These are phyloP conservation scores for Yarrowia sp. DNA, from an alignment of 805 yeast genomes.

Conservation along the genomic window DNA sequence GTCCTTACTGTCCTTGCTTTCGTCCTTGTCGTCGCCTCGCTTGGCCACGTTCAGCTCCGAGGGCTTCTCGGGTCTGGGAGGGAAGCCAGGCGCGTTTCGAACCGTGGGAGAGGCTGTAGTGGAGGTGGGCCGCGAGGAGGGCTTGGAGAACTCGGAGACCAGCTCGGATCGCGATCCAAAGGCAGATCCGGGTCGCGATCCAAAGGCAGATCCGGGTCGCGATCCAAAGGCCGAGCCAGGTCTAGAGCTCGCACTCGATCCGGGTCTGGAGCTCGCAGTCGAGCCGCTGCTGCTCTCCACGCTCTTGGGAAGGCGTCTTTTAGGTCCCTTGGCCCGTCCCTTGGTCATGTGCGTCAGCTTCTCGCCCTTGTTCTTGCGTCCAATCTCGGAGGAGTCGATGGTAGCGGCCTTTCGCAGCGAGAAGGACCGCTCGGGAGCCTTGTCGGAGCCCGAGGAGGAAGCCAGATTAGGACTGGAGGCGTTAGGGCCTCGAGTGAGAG, in stretches of 20 bases:
- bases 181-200: neutral
- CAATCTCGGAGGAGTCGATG: conserved; percentile 29
- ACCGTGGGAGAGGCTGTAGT: conserved; percentile 7
- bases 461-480: neutral
- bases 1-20: neutral
- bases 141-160: neutral
- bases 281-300: neutral
- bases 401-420: conserved; percentile 31
- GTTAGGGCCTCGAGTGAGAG: conserved; percentile 7
- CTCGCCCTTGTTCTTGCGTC: conserved; percentile 22
- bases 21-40: conserved; percentile 2
- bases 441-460: neutral
- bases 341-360: conserved; percentile 38
- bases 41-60: conserved; percentile 17
- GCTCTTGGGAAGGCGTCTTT: conserved; percentile 40
- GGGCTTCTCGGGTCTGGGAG: conserved; percentile 2
- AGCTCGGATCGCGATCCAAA: neutral
- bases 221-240: neutral
- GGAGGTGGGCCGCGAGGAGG: neutral
- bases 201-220: neutral
- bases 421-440: neutral
- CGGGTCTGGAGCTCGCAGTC: neutral
- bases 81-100: neutral
- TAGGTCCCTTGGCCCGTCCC: conserved; percentile 43
- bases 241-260: neutral